Evolutionary conservation across 192 early-diverging fungal species (phyloP).

Genomic region (Coemansia sp.): DNA sequence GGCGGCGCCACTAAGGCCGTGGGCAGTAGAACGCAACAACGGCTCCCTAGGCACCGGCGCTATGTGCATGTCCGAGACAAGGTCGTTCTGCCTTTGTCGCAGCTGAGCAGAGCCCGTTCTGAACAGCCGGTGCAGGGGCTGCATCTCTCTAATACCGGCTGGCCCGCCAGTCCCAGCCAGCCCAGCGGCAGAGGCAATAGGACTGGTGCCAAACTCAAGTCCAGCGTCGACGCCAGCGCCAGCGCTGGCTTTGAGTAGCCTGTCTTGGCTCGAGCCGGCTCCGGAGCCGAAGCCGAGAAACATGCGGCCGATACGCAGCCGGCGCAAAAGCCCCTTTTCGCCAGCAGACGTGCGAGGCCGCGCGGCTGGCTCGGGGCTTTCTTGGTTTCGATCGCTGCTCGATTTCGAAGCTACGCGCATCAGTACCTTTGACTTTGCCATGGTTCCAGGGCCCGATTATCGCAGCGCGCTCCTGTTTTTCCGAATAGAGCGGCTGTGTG

Average conservation of each 20-base stretch:
- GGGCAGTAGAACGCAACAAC: constrained; percentile 6
- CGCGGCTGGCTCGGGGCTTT: constrained; percentile 14
- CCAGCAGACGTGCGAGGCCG: constrained; percentile 52
- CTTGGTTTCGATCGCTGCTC: constrained; percentile 11
- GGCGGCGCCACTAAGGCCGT: neutral
- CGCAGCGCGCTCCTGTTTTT: neutral
- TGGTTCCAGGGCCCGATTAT: constrained; percentile 4
- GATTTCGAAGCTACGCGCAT: constrained; percentile 31
- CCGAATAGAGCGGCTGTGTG: too few species aligned
- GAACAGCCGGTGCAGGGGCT: constrained; percentile 12
- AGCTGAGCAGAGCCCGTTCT: constrained; percentile 43
- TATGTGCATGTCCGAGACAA: neutral
- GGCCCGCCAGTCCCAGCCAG: neutral
- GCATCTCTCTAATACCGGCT: constrained; percentile 4
- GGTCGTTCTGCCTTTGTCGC: constrained; percentile 9
- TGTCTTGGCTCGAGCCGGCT: neutral
- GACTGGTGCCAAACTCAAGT: neutral
- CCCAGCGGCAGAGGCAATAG: neutral
- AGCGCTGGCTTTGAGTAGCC: constrained; percentile 12
- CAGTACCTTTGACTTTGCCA: constrained; percentile 52
- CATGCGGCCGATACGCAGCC: constrained; percentile 49
- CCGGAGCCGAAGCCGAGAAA: constrained; percentile 36
- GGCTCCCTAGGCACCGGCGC: neutral
- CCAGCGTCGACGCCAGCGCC: neutral
- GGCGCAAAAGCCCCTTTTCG: constrained; percentile 42